Evolutionary conservation across 2,329 filamentous ascomycete species (phyloP), one percentile per base, ranked within the genome.

Genomic region (Fusarium sp.): DNA sequence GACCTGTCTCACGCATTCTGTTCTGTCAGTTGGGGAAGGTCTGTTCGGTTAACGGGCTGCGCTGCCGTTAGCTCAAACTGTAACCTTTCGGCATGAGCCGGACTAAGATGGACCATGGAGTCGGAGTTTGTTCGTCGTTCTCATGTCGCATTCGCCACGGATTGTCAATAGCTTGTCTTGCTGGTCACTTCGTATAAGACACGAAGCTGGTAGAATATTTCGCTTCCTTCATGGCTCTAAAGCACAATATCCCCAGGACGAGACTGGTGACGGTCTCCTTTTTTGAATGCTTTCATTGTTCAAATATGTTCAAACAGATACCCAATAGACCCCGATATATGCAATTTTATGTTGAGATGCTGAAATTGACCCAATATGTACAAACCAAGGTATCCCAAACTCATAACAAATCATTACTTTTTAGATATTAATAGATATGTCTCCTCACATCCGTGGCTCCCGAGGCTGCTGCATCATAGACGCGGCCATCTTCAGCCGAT

Each of bases 391-490:
- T 66, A 61, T 66, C 52, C 57, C 18, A 55, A 29, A 25, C 24
- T 45, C 47, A 46, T 45, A 16, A 63, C 22, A 32, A 41, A 20
- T 69, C 41, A 51, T 27, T 49, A 53, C 37, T 41, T 49, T 54
- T 46, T 42, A 30, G 24, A 44, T 47, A 29, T 40, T 32, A 22
- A 52, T 27, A 29, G 41, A 29, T 53, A 8, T 25, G 13, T n/a
- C 16, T 2, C 32, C 13, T 61, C 14, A 67, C 60, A 75, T 67
- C 67, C 69, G 69, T 11, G 73, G 69, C 20, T 71, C 71, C 20
- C 66, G 53, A 6, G 73, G 65, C 34, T 75, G 71, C 40, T 74
- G 73, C 73, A 75, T 75, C 68, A 73, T 74, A 4, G 72, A 74
- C 4, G 74, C 74, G 30, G 74, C 74, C 71, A 70, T 76, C 32